Base-by-base conservation (phyloP, 495 filamentous ascomycete species). In the Tricharina praecox region DNA sequence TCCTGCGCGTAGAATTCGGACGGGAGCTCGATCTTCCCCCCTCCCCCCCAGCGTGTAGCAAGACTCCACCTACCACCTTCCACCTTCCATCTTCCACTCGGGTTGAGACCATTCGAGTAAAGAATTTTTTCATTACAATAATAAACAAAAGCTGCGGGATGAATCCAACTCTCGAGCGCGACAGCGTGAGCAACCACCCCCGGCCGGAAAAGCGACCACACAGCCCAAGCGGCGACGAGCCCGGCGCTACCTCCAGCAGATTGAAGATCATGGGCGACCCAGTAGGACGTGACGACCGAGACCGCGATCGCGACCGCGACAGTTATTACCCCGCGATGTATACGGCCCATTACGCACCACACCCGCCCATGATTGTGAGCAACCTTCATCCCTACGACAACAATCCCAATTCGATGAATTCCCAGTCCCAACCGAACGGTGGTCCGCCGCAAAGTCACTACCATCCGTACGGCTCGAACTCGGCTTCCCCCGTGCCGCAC, bases 401-500 rank as follows among this genome's bases (percentile, higher is more conserved):
- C n/a, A 46, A 33, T 23, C 8, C 11, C 25, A 23, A 34, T 46
- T 21, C 43, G 7, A 19, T 46, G 28, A 34, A 34, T 34, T 9
- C 48, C 8, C 37, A 24, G 16, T 11, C 16, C 2, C 48, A 43
- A 8, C 48, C 15, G 23, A 34, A 48, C 21, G 34, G 46, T 3
- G 16, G 13, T 20, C 20, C 20, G 13, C 48, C 53, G 30, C n/a
- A n/a, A n/a, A 55, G 38, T 18, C 57, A 60, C 18, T 39, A 51
- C 8, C 57, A 59, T 18, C 60, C 61, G 33, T 58, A 45, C 35
- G 37, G 52, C 25, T 60, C 57, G 15, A 50, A 54, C 10, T 60
- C 57, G 11, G 57, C 60, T 39, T 60, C 57, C 25, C 57, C 57
- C 32, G 57, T 56, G 2, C 57, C 57, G 45, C 48, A 60, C 45